These are phyloP conservation scores for Umbelopsis isabellina DNA, from an alignment of 192 early-diverging fungal species.

Conservation along the genomic window DNA sequence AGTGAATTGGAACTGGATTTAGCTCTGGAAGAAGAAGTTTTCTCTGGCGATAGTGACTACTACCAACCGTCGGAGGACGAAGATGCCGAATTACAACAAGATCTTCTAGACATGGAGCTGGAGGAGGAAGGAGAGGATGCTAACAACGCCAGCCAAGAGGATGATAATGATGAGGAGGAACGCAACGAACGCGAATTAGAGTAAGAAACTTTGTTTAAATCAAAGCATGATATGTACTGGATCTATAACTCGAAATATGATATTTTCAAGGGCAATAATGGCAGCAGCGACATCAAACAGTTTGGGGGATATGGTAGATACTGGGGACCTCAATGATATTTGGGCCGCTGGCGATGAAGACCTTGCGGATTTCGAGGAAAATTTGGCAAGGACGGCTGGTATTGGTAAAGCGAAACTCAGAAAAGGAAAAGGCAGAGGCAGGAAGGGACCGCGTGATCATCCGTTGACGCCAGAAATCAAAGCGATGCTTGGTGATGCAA, in stretches of 20 bases:
- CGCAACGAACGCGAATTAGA: constrained; percentile 11
- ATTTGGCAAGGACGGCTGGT: constrained; percentile 26
- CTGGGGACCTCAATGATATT: background rate
- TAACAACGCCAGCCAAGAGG: background rate
- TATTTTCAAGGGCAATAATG: background rate
- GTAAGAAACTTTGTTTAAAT: background rate
- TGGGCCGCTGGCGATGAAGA: constrained; percentile 15
- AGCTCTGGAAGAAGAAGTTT: background rate
- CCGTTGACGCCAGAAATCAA: constrained; percentile 52
- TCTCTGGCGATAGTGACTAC: constrained; percentile 13
- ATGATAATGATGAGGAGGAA: constrained; percentile 1
- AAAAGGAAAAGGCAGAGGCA: constrained; percentile 4
- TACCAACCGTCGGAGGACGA: constrained; percentile 18
- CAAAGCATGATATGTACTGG: background rate
- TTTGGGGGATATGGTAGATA: background rate
- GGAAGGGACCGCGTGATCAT: constrained; percentile 3
- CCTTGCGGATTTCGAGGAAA: constrained; percentile 31
- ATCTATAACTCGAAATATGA: background rate
- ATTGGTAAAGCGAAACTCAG: constrained; percentile 2
- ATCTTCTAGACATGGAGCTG: background rate
- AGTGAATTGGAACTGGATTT: background rate
- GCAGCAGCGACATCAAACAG: background rate
- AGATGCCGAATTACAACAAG: background rate
- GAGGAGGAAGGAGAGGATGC: background rate
- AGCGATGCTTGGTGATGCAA: constrained; percentile 73